Evolutionary conservation across 768 basidiomycete genomes (phyloP).

Genomic region (Paxillus ammoniavirescens): DNA sequence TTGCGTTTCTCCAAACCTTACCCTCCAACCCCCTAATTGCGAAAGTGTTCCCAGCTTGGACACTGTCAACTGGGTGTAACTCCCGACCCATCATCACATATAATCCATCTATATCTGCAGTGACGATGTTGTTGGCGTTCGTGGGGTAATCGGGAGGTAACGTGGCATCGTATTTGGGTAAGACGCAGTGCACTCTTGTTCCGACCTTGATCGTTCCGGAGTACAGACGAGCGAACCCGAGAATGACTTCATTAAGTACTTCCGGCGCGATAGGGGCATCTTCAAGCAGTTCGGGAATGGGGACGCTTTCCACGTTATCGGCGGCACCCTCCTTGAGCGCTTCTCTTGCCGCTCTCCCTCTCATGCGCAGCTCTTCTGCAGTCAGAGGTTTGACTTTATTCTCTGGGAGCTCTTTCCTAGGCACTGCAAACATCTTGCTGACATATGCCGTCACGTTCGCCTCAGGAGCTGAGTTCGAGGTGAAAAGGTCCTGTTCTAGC

Average conservation of each 20-base stretch:
- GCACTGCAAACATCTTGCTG: constrained; percentile 97
- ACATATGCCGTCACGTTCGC: constrained; percentile 82
- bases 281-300: constrained; percentile 5
- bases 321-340: constrained; percentile 33
- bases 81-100: constrained; percentile 99
- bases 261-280: not conserved
- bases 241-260: constrained; percentile 53
- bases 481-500: constrained; percentile 81
- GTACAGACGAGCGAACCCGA: constrained; percentile 94
- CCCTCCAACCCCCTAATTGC: constrained; percentile 89
- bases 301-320: constrained; percentile 16
- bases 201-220: constrained; percentile 78
- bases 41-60: constrained; percentile 92
- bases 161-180: constrained; percentile 81
- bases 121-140: constrained; percentile 64
- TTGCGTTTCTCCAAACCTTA: constrained; percentile 87
- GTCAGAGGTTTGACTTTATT: constrained; percentile 75
- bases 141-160: constrained; percentile 61
- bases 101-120: constrained; percentile 66
- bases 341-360: constrained; percentile 56
- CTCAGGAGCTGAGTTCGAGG: constrained; percentile 55
- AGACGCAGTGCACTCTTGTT: constrained; percentile 62
- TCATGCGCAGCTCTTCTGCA: constrained; percentile 78
- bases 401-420: constrained; percentile 79
- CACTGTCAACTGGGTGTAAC: constrained; percentile 76